These are phyloP conservation scores for Penicillium sp. DNA, from an alignment of 2,329 filamentous ascomycete genomes.

Conservation along the genomic window DNA sequence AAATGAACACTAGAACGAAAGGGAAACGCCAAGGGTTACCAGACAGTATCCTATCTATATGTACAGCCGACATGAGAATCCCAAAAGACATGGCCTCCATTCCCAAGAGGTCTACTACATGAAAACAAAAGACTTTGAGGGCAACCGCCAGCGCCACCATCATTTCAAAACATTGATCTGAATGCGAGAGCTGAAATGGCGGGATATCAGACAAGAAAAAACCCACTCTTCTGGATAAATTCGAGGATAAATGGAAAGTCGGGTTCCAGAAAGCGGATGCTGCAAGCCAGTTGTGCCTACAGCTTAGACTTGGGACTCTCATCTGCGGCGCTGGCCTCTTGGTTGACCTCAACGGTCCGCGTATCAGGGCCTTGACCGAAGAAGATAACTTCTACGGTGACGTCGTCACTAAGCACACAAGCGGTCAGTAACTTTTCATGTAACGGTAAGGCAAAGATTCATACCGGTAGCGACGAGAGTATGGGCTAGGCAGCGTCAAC, in stretches of 20 bases:
- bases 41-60: not conserved
- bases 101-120: too few species aligned
- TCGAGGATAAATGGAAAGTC: too few species aligned
- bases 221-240: too few species aligned
- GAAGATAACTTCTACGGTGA: slow-evolving; percentile 98
- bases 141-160: too few species aligned
- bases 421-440: slow-evolving; percentile 8
- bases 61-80: too few species aligned
- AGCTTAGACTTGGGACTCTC: slow-evolving; percentile 47
- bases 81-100: too few species aligned
- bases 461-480: slow-evolving; percentile 83
- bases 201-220: too few species aligned
- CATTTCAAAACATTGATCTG: too few species aligned
- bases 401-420: slow-evolving; percentile 64
- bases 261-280: too few species aligned
- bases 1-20: not conserved
- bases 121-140: too few species aligned
- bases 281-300: not conserved
- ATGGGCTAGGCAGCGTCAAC: slow-evolving; percentile 84
- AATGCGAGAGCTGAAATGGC: too few species aligned
- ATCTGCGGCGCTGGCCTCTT: slow-evolving; percentile 69
- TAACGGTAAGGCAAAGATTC: slow-evolving; percentile 19
- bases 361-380: slow-evolving; percentile 75
- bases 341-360: slow-evolving; percentile 75
- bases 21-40: not conserved